A percentile compares a stretch with the other conserved stretches of the same genome.
phyloP scores from a whole-genome alignment of 805 yeast genomes.

The Saccharomyces kudriavzevii region DNA sequence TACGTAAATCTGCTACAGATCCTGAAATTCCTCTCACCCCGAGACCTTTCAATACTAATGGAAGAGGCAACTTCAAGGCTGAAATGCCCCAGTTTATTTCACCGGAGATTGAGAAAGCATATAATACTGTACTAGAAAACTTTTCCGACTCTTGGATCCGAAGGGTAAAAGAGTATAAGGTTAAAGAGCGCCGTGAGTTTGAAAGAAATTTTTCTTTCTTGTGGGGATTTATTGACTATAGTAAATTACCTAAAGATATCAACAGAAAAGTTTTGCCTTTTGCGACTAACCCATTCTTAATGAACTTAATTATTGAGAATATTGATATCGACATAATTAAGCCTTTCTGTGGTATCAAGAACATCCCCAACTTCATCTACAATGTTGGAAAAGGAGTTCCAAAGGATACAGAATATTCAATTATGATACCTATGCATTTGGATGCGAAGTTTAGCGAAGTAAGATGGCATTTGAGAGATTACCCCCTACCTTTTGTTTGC shows the following conservation, averaged over 20 bases:
- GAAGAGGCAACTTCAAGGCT: neutral
- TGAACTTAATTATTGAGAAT: conserved; percentile 43
- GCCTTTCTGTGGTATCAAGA: conserved; percentile 44
- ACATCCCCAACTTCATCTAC: conserved; percentile 54
- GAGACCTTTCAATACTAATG: conserved; percentile 6
- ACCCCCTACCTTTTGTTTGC: conserved; percentile 73
- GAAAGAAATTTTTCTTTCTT: conserved; percentile 34
- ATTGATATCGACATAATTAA: conserved; percentile 40
- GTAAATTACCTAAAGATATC: conserved; percentile 33
- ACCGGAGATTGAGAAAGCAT: conserved; percentile 10
- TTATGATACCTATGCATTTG: conserved; percentile 56
- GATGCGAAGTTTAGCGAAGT: conserved; percentile 52
- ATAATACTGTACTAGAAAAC: conserved; percentile 35
- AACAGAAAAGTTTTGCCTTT: conserved; percentile 42
- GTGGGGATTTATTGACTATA: conserved; percentile 34
- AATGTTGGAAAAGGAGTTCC: conserved; percentile 83
- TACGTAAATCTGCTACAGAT: neutral
- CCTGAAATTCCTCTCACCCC: neutral
- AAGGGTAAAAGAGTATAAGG: conserved; percentile 44
- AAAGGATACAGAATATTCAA: conserved; percentile 53
- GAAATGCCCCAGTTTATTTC: conserved; percentile 1
- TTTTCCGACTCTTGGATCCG: conserved; percentile 65
- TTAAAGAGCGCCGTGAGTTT: conserved; percentile 35
- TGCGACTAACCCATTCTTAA: conserved; percentile 43
- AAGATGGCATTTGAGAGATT: conserved; percentile 70